These are phyloP conservation scores for Paecilomyces niveus DNA, from an alignment of 2,329 filamentous ascomycete genomes.

Conservation along the genomic window DNA sequence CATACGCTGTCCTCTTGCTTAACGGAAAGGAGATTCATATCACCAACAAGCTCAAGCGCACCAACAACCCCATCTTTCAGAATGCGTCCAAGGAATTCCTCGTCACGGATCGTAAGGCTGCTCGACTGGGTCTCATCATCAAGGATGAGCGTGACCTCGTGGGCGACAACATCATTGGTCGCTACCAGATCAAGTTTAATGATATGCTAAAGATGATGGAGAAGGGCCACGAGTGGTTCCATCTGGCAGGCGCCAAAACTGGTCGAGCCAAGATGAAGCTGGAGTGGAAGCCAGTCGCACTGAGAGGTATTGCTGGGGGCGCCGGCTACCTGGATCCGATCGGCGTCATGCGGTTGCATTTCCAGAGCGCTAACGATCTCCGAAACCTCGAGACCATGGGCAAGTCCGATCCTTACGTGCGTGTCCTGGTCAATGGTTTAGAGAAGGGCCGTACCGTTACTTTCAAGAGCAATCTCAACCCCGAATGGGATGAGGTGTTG, in stretches of 20 bases:
- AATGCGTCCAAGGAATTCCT: slow-evolving; percentile 89
- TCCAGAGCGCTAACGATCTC: slow-evolving; percentile 72
- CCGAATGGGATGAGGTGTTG: slow-evolving; percentile 90
- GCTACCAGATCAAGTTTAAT: slow-evolving; percentile 90
- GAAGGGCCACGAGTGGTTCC: slow-evolving; percentile 96
- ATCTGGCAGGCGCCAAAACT: slow-evolving; percentile 69
- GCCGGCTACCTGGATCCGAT: slow-evolving; percentile 90
- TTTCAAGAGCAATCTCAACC: slow-evolving; percentile 90
- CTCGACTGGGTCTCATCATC: slow-evolving; percentile 83
- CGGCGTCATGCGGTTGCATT: slow-evolving; percentile 90
- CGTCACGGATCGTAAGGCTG: slow-evolving; percentile 85
- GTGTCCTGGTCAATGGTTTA: slow-evolving; percentile 81
- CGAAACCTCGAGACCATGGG: slow-evolving; percentile 92
- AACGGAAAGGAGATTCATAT: slow-evolving; percentile 87
- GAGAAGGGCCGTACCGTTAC: slow-evolving; percentile 90
- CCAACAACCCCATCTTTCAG: slow-evolving; percentile 95
- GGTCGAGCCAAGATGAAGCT: slow-evolving; percentile 85
- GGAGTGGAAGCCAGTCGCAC: slow-evolving; percentile 90
- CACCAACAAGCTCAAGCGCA: slow-evolving; percentile 90
- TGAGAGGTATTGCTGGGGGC: slow-evolving; percentile 68
- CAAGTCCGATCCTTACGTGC: slow-evolving; percentile 92
- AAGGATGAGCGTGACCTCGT: slow-evolving; percentile 89
- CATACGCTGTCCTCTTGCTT: slow-evolving; percentile 79
- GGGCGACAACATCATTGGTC: slow-evolving; percentile 76
- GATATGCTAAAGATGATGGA: slow-evolving; percentile 86